A percentile compares a stretch with the other conserved stretches of the same genome.
These are phyloP conservation scores for Durusdinium trenchii DNA, from an alignment of 73 alveolate species.

Conservation along the genomic window DNA sequence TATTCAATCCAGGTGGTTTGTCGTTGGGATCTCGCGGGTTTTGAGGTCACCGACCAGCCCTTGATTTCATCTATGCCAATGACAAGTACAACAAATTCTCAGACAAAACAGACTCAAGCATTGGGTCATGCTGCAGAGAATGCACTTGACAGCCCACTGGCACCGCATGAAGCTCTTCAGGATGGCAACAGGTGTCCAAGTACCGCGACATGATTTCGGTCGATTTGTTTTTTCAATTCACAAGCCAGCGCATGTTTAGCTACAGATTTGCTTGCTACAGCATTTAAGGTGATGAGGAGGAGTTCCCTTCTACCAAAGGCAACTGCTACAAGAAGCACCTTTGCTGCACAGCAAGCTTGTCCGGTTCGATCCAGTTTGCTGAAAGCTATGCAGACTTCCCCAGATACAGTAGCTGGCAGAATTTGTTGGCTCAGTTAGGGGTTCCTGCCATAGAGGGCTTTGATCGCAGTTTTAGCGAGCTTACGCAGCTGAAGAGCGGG, in stretches of 20 bases:
- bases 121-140: background rate
- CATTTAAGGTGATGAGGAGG: conserved; percentile 60
- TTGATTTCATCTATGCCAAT: background rate
- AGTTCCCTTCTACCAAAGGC: conserved; percentile 23
- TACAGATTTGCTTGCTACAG: background rate
- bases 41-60: conserved; percentile 12
- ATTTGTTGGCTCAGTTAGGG: background rate
- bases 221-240: too few species aligned
- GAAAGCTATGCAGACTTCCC: background rate
- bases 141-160: conserved; percentile 15
- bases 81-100: background rate
- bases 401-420: too few species aligned
- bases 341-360: background rate
- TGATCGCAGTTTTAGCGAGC: too few species aligned
- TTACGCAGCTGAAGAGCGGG: too few species aligned
- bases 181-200: conserved; percentile 71
- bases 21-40: too few species aligned
- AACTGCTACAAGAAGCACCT: conserved; percentile 56
- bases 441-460: background rate
- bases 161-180: conserved; percentile 39
- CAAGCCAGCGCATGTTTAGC: too few species aligned
- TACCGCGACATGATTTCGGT: background rate
- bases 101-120: background rate
- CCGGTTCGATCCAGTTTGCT: background rate
- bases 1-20: too few species aligned